Conservation (phyloP, 169 alveolate species). For the Ichthyophthirius multifiliis region DNA sequence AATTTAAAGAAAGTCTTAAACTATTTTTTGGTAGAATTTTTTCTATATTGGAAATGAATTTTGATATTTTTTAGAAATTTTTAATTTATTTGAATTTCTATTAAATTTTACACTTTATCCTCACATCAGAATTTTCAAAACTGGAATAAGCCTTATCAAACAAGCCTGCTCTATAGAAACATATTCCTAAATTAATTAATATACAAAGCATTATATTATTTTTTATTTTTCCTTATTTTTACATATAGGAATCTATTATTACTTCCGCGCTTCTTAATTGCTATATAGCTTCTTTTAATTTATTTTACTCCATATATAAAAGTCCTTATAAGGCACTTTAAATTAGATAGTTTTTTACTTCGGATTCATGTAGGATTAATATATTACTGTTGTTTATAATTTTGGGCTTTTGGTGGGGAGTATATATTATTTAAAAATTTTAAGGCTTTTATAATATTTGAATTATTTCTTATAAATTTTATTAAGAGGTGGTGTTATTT, state of each 20-base stretch:
- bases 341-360: neutral
- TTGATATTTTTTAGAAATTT: neutral
- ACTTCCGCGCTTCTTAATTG: neutral
- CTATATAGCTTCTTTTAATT: neutral
- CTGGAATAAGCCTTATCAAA: neutral
- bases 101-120: neutral
- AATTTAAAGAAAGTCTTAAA: neutral
- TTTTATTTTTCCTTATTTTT: neutral
- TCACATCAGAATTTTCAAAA: constrained; percentile 9
- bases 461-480: neutral
- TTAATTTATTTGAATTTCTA: no score
- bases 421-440: neutral
- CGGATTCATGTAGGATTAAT: neutral
- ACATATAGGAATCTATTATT: neutral
- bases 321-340: neutral
- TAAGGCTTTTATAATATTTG: neutral
- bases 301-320: neutral
- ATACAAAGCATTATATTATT: neutral
- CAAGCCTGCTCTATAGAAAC: neutral
- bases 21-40: neutral
- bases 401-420: no score
- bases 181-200: neutral
- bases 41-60: neutral
- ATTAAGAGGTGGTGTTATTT: neutral
- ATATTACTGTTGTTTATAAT: neutral